A percentile compares a stretch with the other conserved stretches of the same genome.
phyloP scores from a whole-genome alignment of 371 early-diverging fungal species.

The Rhizopus arrhizus region DNA sequence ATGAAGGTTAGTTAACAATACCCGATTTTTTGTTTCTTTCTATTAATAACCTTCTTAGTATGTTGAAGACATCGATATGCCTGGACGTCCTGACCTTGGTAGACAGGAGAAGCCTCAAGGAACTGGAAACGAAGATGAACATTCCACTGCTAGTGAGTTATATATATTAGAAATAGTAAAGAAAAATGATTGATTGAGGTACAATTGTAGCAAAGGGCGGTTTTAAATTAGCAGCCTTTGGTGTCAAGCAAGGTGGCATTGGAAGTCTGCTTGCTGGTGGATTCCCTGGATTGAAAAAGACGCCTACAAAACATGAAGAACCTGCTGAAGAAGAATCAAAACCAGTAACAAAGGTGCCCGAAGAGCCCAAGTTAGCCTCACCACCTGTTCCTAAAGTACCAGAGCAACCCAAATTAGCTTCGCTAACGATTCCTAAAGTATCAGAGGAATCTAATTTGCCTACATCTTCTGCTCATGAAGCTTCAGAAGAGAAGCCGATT shows the following conservation, averaged over 20 bases:
- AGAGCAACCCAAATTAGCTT: slow-evolving; percentile 3
- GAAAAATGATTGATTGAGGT: neutral
- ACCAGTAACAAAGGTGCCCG: slow-evolving; percentile 5
- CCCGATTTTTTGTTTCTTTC: neutral
- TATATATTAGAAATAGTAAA: neutral
- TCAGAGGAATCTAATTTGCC: slow-evolving; percentile 10
- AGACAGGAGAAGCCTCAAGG: slow-evolving; percentile 8
- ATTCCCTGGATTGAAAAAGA: slow-evolving; percentile 40
- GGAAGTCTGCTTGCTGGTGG: slow-evolving; percentile 75
- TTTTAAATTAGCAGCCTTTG: slow-evolving; percentile 73
- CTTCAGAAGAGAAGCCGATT: neutral
- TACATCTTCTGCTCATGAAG: slow-evolving; percentile 3
- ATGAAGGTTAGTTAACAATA: slow-evolving; percentile 48
- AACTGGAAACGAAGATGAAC: slow-evolving; percentile 29
- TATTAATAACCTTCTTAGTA: slow-evolving; percentile 14
- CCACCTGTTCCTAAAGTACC: slow-evolving; percentile 4
- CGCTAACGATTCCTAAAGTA: slow-evolving; percentile 9
- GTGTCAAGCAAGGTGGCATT: slow-evolving; percentile 81
- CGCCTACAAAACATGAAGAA: slow-evolving; percentile 9
- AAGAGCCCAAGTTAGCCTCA: slow-evolving; percentile 10
- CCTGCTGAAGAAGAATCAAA: slow-evolving; percentile 1
- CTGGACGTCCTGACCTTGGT: slow-evolving; percentile 49
- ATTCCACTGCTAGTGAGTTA: slow-evolving; percentile 23
- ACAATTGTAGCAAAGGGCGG: slow-evolving; percentile 28
- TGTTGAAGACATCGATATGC: slow-evolving; percentile 49